A percentile compares a stretch with the other conserved stretches of the same genome.
Conservation (phyloP, 2,329 filamentous ascomycete species). For the Ciborinia camelliae region DNA sequence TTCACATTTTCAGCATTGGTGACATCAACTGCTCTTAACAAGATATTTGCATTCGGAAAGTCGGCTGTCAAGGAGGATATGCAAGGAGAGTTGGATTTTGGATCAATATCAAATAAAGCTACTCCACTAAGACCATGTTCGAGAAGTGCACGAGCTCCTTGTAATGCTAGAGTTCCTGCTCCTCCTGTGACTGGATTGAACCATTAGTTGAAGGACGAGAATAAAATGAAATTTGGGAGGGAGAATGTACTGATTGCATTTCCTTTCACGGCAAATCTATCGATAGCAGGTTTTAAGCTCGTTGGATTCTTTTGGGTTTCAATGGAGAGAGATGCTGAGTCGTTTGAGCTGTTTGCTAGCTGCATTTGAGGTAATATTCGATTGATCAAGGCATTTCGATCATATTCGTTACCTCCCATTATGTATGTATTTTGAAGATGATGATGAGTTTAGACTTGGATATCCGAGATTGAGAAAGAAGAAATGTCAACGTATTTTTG, state of each 20-base stretch:
- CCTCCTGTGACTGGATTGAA: constrained; percentile 56
- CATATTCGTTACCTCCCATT: constrained; percentile 8
- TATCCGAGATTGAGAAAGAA: neutral
- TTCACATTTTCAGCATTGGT: constrained; percentile 50
- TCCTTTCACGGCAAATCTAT: constrained; percentile 14
- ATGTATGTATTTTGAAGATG: neutral
- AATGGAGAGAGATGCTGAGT: neutral
- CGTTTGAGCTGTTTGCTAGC: neutral
- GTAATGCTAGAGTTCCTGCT: constrained; percentile 59
- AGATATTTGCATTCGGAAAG: constrained; percentile 54
- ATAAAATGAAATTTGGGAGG: neutral
- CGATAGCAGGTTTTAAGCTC: neutral
- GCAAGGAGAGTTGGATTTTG: constrained; percentile 41
- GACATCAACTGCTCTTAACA: constrained; percentile 54
- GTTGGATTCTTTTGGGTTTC: neutral
- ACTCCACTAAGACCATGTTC: constrained; percentile 62
- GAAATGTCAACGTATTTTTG: neutral
- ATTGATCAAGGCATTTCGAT: constrained; percentile 12
- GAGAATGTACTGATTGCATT: constrained; percentile 14
- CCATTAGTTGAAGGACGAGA: neutral
- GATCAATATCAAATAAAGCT: constrained; percentile 55
- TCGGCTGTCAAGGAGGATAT: constrained; percentile 48
- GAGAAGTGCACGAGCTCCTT: constrained; percentile 58
- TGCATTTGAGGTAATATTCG: constrained; percentile 16
- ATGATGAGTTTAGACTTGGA: too few species aligned